Evolutionary conservation across 306 rosid species (phyloP), one percentile per base, ranked within the genome.

Genomic region (Bauhinia variegata): DNA sequence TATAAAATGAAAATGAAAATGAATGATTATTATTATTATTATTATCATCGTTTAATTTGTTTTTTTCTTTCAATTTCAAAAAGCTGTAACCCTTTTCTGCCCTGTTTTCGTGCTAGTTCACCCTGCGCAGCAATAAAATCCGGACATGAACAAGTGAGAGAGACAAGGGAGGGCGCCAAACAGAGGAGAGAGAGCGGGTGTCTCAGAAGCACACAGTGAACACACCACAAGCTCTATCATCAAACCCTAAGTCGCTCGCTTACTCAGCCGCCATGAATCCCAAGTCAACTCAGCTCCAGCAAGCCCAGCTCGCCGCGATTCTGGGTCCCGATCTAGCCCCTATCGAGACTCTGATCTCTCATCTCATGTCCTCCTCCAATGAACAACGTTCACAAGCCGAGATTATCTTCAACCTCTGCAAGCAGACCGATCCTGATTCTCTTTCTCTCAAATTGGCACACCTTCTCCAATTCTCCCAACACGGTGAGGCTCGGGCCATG

Each of bases 371-470:
- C 0, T 81, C 98, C 7, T 78, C 98, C 13, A 92, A 92, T 73
- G 98, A 92, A 58, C 93, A 86, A 47, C 83, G 98, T 7, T 89
- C 96, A 2, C 93, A 92, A 49, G 98, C 98, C 0, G 93, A 92
- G 70, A 75, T 86, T 0, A 84, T 92, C 42, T 92, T 92, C 87
- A 92, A 92, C 44, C 91, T 92, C 55, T 92, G 98, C 80, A 92
- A 89, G 74, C 96, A 92, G 77, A 89, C 88, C 78, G 87, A 92
- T 80, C 98, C 98, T 1, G 88, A 92, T 47, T 80, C 86, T 4
- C 84, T 92, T 13, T 81, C 89, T 6, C 73, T 92, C 32, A 92
- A 92, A 37, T 96, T 92, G 7, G 98, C 93, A 0, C 96, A 89
- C 57, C 87, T 92, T 15, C 96, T 92, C 28, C 92, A 89, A 55